These are phyloP conservation scores for Sarocladium brachiariae DNA, from an alignment of 2,329 filamentous ascomycete genomes.

Conservation along the genomic window DNA sequence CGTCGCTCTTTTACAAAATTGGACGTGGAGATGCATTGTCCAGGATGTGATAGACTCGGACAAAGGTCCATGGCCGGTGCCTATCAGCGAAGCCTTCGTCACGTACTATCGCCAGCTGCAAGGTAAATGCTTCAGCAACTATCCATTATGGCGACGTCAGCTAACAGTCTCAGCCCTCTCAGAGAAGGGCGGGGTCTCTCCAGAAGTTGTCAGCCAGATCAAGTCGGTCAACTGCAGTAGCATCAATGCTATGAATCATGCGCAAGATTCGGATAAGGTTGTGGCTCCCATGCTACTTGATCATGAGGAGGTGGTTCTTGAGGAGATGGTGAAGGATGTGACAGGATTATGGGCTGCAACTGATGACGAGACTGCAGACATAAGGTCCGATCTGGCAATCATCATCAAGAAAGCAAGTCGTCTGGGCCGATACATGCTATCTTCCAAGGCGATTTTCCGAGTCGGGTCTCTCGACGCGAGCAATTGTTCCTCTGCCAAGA, in stretches of 20 bases:
- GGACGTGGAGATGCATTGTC: not conserved
- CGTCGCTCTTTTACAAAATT: not conserved
- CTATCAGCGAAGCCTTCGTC: not conserved
- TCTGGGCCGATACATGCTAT: not conserved
- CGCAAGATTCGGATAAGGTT: no score
- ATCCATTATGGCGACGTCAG: not conserved
- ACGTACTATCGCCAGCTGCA: not conserved
- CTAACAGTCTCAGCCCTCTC: not conserved
- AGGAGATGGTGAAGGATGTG: not conserved
- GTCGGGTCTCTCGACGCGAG: not conserved
- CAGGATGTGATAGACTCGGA: not conserved
- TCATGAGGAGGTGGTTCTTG: no score
- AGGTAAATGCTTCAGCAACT: not conserved
- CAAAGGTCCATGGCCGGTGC: not conserved
- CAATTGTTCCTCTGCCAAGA: not conserved
- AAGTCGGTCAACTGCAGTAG: not conserved
- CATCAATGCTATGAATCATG: not conserved
- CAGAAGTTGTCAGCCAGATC: constrained; percentile 2
- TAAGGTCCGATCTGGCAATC: not conserved
- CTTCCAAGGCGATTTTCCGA: not conserved
- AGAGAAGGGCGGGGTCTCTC: not conserved
- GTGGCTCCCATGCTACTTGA: no score
- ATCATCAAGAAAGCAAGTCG: not conserved
- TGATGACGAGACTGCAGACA: not conserved
- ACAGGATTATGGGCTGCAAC: not conserved